phyloP scores from a whole-genome alignment of 768 basidiomycete species.

The Cystobasidium onofrii region DNA sequence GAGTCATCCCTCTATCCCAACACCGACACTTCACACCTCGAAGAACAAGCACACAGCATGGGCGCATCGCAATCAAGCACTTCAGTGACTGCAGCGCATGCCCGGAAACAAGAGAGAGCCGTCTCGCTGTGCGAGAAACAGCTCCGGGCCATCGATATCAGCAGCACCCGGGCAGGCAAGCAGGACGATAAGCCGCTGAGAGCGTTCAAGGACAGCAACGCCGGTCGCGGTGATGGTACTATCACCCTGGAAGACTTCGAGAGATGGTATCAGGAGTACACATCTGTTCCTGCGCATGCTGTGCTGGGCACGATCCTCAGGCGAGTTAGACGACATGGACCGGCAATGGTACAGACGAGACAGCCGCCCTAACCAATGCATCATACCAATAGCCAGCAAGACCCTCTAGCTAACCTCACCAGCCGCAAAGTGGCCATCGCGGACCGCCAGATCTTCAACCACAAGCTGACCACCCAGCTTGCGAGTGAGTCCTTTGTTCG shows the following conservation, averaged over 20 bases:
- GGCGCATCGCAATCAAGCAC: neutral
- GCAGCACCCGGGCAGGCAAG: neutral
- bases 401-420: neutral
- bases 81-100: neutral
- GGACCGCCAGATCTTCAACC: conserved; percentile 10
- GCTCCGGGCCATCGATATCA: neutral
- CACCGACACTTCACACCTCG: too few relatives aligned
- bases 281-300: conserved; percentile 4
- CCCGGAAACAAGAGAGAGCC: neutral
- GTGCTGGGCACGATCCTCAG: conserved; percentile 8
- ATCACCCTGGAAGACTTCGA: conserved; percentile 11
- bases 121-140: neutral
- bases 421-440: neutral
- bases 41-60: neutral
- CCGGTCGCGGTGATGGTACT: neutral
- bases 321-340: neutral
- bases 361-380: too few relatives aligned
- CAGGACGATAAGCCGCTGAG: neutral
- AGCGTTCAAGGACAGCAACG: neutral
- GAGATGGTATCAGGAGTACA: neutral
- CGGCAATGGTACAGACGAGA: too few relatives aligned
- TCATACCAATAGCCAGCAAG: conserved; percentile 1
- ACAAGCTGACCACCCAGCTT: conserved; percentile 6
- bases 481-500: neutral
- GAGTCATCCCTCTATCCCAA: too few relatives aligned